Percentiles rank a stretch among this genome's conserved stretches.
Conservation (phyloP, 2,329 filamentous ascomycete genomes). For the Colletotrichum sp. region DNA sequence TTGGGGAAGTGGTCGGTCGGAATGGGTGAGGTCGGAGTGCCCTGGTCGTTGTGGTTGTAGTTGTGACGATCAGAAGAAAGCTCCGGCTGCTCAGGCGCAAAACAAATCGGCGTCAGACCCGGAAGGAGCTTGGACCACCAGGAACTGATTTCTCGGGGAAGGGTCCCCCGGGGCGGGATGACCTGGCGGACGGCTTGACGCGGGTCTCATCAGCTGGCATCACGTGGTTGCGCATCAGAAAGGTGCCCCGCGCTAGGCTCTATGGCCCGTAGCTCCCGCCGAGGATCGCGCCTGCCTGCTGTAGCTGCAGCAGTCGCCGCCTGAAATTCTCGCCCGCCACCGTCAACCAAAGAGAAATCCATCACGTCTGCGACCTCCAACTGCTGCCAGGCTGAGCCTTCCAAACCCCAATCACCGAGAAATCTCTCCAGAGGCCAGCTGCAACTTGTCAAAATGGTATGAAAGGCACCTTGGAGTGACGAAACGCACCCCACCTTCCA, state of each 20-base stretch:
- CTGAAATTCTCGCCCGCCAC: neutral
- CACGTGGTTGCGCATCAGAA: slow-evolving; percentile 33
- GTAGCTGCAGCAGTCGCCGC: neutral
- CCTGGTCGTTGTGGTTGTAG: neutral
- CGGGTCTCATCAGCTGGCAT: neutral
- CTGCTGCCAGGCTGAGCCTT: neutral
- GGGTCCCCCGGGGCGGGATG: neutral
- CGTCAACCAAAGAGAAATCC: neutral
- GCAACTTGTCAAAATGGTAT: neutral
- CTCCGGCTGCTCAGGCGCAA: neutral
- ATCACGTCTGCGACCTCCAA: neutral
- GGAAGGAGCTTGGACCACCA: slow-evolving; percentile 8
- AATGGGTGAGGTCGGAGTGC: accelerated
- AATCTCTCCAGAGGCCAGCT: neutral
- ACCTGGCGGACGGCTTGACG: neutral
- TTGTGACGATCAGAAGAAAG: neutral
- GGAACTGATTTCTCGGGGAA: neutral
- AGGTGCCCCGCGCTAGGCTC: neutral
- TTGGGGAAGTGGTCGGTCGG: neutral
- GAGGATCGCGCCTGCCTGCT: neutral
- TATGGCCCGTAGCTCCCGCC: neutral
- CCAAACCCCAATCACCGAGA: neutral
- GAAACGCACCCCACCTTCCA: neutral
- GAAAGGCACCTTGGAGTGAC: neutral
- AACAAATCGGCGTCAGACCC: neutral